Evolutionary conservation across 2,329 filamentous ascomycete species (phyloP), one percentile per base, ranked within the genome.

Genomic region (Furcasterigmium sp.): DNA sequence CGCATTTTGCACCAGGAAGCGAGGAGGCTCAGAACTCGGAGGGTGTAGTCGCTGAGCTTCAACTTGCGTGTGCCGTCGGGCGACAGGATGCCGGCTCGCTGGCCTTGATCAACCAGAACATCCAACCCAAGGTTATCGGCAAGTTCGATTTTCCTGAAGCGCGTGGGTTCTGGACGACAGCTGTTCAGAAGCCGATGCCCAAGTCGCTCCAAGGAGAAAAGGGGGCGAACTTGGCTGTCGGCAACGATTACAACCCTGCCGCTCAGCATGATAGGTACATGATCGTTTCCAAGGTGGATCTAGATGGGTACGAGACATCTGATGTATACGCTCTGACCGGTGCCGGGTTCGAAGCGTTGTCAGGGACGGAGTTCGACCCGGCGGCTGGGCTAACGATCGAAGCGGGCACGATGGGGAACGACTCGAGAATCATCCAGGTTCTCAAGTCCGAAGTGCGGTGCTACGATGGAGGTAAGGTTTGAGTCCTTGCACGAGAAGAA

Each of bases 341-440:
- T 1, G 80, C 82, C 23, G 82, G 82, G 3, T 82, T 94, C 46
- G 84, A 90, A 58, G 80, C 85, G 30, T 74, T 91, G 8, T 80
- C 80, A 28, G 88, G 85, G 30, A 89, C 90, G 1, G 93, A 98
- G 56, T 96, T 97, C 58, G 94, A 98, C 48, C 82, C 86, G 4
- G 87, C 88, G 37, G 88, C 91, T 49, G 93, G 91, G 20, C 80
- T 84, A 25, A 96, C 93, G 0, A 75, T 97, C 37, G 86, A 94
- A 53, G 85, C 93, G 15, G 88, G 87, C 14, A 86, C 85, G 0
- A 80, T 98, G 62, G 86, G 85, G n/a, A 79, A 80, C 41, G 82
- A 87, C 47, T 87, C 79, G 58, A 81, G 89, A 46, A 83, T 97
- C 26, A 84, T 97, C 14, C 93, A 97, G 58, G 84, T 95, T 3